phyloP scores from a whole-genome alignment of 208 protist genomes.

The Trypanosoma cruzi region DNA sequence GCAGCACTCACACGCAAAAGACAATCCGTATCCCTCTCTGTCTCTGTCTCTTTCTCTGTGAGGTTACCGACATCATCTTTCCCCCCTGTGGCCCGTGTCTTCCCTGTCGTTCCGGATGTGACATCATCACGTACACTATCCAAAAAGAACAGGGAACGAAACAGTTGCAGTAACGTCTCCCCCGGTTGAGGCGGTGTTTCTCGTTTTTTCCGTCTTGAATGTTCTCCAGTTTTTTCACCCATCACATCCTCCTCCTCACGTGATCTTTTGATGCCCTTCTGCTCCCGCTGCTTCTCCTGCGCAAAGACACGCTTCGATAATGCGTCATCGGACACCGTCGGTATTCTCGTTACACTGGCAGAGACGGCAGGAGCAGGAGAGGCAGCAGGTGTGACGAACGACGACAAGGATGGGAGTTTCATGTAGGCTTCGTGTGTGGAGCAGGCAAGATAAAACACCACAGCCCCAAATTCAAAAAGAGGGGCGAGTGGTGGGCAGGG shows the following conservation, averaged over 20 bases:
- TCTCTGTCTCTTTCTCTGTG: not conserved
- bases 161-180: slow-evolving; percentile 13
- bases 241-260: not conserved
- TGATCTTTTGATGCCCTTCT: slow-evolving; percentile 7
- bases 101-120: not conserved
- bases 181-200: slow-evolving; percentile 3
- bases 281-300: not conserved
- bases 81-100: not conserved
- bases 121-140: slow-evolving; percentile 1
- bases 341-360: not conserved
- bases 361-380: no score
- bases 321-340: not conserved
- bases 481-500: slow-evolving; percentile 41
- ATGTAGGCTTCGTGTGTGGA: slow-evolving; percentile 43
- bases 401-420: slow-evolving; percentile 9
- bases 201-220: not conserved
- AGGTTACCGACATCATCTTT: not conserved
- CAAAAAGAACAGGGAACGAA: slow-evolving; percentile 30
- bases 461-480: slow-evolving; percentile 65
- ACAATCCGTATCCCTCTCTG: not conserved
- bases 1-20: slow-evolving; percentile 1
- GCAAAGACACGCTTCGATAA: not conserved
- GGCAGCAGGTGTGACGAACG: not conserved
- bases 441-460: slow-evolving; percentile 61
- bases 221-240: not conserved